Evolutionary conservation across 805 yeast genomes (phyloP).

Genomic region (Yarrowia osloensis): DNA sequence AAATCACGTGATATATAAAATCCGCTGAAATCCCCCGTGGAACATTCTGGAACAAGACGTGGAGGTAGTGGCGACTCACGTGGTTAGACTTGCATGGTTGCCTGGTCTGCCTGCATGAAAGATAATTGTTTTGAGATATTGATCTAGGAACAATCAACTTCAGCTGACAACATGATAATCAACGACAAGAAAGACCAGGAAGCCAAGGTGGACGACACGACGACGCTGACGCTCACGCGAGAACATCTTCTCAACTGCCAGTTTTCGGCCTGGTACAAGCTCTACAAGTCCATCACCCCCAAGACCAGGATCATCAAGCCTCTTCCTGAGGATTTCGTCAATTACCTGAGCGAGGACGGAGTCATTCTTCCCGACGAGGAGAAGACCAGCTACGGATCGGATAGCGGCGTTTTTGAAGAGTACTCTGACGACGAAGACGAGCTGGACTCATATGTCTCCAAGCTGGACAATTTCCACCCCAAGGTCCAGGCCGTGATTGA

Average conservation of each 20-base stretch:
- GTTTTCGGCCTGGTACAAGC: constrained; percentile 61
- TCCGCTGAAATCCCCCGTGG: not conserved
- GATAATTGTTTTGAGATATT: not conserved
- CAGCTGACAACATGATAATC: not conserved
- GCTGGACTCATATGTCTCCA: constrained; percentile 41
- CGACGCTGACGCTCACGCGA: constrained; percentile 7
- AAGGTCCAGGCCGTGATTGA: constrained; percentile 51
- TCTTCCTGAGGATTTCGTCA: constrained; percentile 57
- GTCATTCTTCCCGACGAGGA: constrained; percentile 59
- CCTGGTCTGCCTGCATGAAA: constrained; percentile 9
- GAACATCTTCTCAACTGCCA: constrained; percentile 54
- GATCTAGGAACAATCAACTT: not conserved
- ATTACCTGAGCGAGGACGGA: constrained; percentile 67
- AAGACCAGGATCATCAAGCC: constrained; percentile 57
- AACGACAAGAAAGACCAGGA: not conserved
- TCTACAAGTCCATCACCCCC: constrained; percentile 53
- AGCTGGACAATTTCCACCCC: constrained; percentile 59
- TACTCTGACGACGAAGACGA: constrained; percentile 39
- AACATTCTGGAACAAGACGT: constrained; percentile 14
- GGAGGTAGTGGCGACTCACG: not conserved
- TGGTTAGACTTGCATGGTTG: constrained; percentile 6
- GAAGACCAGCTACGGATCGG: constrained; percentile 59
- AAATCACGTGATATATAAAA: not conserved
- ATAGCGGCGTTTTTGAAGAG: constrained; percentile 61
- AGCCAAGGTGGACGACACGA: not conserved